These are phyloP conservation scores for Luffa aegyptiaca DNA, from an alignment of 306 rosid species.

Conservation along the genomic window DNA sequence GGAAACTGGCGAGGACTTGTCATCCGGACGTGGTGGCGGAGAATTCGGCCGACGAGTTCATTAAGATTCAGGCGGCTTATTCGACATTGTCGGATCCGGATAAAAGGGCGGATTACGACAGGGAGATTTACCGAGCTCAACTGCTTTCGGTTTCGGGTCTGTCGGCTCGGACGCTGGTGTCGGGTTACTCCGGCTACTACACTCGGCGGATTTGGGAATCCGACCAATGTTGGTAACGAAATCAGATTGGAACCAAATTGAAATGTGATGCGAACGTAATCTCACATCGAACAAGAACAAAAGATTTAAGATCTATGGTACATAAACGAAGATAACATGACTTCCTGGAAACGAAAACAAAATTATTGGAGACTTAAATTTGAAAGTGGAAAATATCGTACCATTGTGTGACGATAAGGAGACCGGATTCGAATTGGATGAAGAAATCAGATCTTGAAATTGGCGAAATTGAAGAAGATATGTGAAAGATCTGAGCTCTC, in stretches of 20 bases:
- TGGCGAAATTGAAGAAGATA: too few species aligned
- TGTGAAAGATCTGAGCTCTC: too few species aligned
- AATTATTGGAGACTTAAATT: too few species aligned
- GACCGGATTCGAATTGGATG: too few species aligned
- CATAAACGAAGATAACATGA: too few species aligned
- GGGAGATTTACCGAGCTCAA: conserved; percentile 10
- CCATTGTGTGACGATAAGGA: too few species aligned
- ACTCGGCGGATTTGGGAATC: conserved; percentile 57
- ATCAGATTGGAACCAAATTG: background rate
- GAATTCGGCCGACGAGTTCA: conserved; percentile 43
- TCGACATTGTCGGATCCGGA: conserved; percentile 59
- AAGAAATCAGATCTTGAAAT: too few species aligned
- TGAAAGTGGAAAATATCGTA: too few species aligned
- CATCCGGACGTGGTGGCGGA: conserved; percentile 76
- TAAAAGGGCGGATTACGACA: conserved; percentile 51
- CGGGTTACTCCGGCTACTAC: conserved; percentile 18
- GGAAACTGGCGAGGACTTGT: conserved; percentile 49
- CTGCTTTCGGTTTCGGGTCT: background rate
- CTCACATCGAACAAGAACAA: too few species aligned
- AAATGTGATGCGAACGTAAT: background rate
- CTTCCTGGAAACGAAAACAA: too few species aligned
- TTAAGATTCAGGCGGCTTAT: conserved; percentile 50
- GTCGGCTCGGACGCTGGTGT: background rate
- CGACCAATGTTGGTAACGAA: conserved; percentile 66
- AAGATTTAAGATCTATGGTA: too few species aligned